These are phyloP conservation scores for Coprinopsis cinerea DNA, from an alignment of 768 basidiomycete species.

Conservation along the genomic window DNA sequence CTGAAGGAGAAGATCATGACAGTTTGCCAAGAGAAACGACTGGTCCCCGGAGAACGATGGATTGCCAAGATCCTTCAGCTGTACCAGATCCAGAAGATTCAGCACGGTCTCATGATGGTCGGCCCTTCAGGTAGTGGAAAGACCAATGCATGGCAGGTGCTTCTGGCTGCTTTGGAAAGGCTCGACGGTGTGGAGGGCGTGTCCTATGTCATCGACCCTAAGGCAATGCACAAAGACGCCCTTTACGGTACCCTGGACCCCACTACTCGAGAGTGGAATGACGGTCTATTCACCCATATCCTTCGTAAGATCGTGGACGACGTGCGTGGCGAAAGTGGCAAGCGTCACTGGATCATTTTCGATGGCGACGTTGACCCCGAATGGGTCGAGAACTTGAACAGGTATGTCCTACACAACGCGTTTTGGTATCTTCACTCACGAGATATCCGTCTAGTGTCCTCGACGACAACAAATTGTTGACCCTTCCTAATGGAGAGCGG, in stretches of 20 bases:
- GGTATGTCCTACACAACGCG: constrained; percentile 43
- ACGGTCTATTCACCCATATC: constrained; percentile 96
- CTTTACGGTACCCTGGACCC: constrained; percentile 95
- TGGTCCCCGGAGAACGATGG: constrained; percentile 88
- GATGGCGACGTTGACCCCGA: constrained; percentile 99
- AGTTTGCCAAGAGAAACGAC: constrained; percentile 80
- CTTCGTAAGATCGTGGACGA: constrained; percentile 97
- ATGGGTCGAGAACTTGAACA: constrained; percentile 99
- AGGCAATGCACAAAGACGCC: constrained; percentile 98
- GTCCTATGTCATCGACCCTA: constrained; percentile 96
- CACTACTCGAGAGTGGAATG: constrained; percentile 98
- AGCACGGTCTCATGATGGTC: constrained; percentile 99
- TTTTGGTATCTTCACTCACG: constrained; percentile 11
- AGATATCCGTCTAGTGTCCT: constrained; percentile 63
- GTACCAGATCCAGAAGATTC: constrained; percentile 99
- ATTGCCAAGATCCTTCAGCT: constrained; percentile 93
- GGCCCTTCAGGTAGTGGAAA: constrained; percentile 97
- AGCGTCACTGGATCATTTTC: constrained; percentile 98
- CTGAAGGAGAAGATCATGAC: constrained; percentile 81
- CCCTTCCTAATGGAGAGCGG: constrained; percentile 96
- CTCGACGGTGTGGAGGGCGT: constrained; percentile 91
- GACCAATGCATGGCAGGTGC: constrained; percentile 93
- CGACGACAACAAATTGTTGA: constrained; percentile 97
- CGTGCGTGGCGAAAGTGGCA: constrained; percentile 93
- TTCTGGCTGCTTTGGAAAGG: constrained; percentile 84